Evolutionary conservation across 1,284 basidiomycete species (phyloP), one percentile per base, ranked within the genome.

Genomic region (Laetiporus sulphureus): DNA sequence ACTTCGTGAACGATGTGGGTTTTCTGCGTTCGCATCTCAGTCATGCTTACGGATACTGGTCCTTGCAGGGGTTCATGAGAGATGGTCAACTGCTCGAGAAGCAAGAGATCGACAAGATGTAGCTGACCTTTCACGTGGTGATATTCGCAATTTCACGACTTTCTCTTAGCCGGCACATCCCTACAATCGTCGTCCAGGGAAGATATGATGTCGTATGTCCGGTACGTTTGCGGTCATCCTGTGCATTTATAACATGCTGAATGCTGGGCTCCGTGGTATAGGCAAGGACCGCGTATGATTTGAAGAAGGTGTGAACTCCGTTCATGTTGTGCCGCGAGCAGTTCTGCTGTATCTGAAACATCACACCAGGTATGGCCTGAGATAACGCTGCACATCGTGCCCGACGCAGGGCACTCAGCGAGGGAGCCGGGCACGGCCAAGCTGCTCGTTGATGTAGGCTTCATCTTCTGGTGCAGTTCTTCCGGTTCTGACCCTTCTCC

Each of bases 71-170:
- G 2, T 97, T 91, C 66, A 85, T 96, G 80, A 70, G 83, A 25
- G 88, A 95, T 25, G 92, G 93, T 0, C 88, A 93, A 58, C 72
- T 98, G 13, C 71, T 97, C 39, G 82, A 90, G 51, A 72, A 75
- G 53, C 83, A 88, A 58, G 79, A 84, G 55, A 86, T 96, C 37
- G 90, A 89, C 54, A 95, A 93, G 68, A 96, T 97, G 89, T 85
- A 13, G 29, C 18, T 21, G 31, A 29, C 36, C 30, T 29, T 35
- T 31, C 1, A 24, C 31, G 30, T 24, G 23, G 12, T 24, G 13
- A 20, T 35, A n/a, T 29, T 21, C 32, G 25, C 15, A 7, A n/a
- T 31, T 27, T 2, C 32, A 36, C 7, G 15, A n/a, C 22, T 10
- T 2, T 21, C 11, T 23, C 29, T 3, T 47, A 91, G 86, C 51